Base-by-base conservation (phyloP, 2,329 filamentous ascomycete species). In the Pyrenochaeta sp. region DNA sequence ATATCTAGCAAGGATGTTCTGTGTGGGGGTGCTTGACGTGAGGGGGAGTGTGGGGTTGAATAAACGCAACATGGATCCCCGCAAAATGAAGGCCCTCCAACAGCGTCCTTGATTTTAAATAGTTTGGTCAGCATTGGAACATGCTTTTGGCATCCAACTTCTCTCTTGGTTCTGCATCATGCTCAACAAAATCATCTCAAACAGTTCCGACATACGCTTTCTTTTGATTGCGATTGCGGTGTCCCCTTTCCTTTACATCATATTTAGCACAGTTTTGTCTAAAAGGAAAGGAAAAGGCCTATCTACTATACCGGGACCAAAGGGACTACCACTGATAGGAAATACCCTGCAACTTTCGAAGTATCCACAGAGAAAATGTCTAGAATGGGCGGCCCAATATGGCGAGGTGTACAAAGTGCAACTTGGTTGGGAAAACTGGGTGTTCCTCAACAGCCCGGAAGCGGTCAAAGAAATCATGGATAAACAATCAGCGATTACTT, bases 381-480 rank as follows among this genome's bases (percentile, higher is more conserved):
- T 17, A 4, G 13, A 27, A 15, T 44, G 34, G 34, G 27, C 28
- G n/a, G 17, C 8, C 5, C 8, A 70, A 41, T 74, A 75, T 51
- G 73, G 74, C 7, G 72, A 76, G 6, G 37, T 76, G 4, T 74
- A 69, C 51, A 61, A 66, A 31, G 35, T 76, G 9, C 59, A 60
- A 9, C 45, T 74, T 5, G 74, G 73, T 4, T 72, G 66, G 62
- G 58, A 73, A 15, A 62, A 72, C 31, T 76, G 70, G 69, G 63
- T 73, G 3, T 52, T 73, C n/a, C 47, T 76, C 41, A 74, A 73
- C 51, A 68, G 43, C 24, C 71, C 72, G 2, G 59, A 67, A 31
- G 73, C 72, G 1, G 58, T 76, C 8, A 63, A 63, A 17, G 72
- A 75, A n/a, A 72, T 76, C 9, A 43, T 77, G 13, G 69, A 75